These are phyloP conservation scores for Cryphonectria naterciae DNA, from an alignment of 2,329 filamentous ascomycete genomes.

Conservation along the genomic window DNA sequence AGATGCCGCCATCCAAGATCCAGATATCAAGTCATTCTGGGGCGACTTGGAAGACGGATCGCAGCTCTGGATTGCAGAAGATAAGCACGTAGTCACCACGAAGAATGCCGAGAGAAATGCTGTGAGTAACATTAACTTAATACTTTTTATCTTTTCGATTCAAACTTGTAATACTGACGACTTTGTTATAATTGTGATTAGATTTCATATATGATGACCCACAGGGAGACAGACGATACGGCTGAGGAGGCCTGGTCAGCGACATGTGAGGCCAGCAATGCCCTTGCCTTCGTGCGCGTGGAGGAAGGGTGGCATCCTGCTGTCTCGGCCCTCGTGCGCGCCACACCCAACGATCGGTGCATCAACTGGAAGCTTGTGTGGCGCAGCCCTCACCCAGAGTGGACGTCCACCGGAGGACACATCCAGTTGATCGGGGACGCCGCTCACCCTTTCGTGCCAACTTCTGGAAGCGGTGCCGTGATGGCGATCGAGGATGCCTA, in stretches of 20 bases:
- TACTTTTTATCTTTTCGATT: not conserved
- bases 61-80: not conserved
- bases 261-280: not conserved
- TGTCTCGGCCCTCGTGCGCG: conserved; percentile 29
- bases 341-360: conserved; percentile 35
- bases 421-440: conserved; percentile 43
- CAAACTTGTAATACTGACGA: not conserved
- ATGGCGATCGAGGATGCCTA: conserved; percentile 45
- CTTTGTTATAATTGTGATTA: not conserved
- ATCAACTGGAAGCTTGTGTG: conserved; percentile 47
- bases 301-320: conserved; percentile 10
- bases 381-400: conserved; percentile 42
- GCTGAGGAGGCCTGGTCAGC: not conserved
- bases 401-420: conserved; percentile 37
- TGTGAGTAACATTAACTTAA: not conserved
- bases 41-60: not conserved
- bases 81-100: not conserved
- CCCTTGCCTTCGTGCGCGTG: not conserved
- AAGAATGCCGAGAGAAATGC: not conserved
- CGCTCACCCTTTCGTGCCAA: conserved; percentile 43
- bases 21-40: not conserved
- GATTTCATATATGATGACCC: not conserved
- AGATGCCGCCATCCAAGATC: not conserved
- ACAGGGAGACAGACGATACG: not conserved
- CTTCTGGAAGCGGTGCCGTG: conserved; percentile 43